Percentiles rank a stretch among this genome's conserved stretches.
phyloP scores from a whole-genome alignment of 805 yeast genomes.

The Zygosaccharomyces bailii region DNA sequence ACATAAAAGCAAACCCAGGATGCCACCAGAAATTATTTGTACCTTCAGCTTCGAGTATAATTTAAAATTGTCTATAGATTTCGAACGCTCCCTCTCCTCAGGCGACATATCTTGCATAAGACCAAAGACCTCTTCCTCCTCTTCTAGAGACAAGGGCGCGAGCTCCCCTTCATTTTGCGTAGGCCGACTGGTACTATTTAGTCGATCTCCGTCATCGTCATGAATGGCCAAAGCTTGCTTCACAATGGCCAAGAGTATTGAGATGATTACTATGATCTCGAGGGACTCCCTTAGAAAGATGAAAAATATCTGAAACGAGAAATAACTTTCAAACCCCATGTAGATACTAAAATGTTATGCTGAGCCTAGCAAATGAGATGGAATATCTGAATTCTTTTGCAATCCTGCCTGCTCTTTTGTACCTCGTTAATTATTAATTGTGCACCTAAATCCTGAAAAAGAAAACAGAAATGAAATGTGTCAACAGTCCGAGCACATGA shows the following conservation, averaged over 20 bases:
- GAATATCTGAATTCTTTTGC: too few species aligned
- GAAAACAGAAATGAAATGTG: not conserved
- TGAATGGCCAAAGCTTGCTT: slow-evolving; percentile 51
- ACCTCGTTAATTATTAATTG: not conserved
- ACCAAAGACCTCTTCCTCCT: slow-evolving; percentile 33
- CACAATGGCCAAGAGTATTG: slow-evolving; percentile 68
- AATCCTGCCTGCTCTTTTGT: too few species aligned
- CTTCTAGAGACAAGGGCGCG: slow-evolving; percentile 22
- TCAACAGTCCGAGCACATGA: slow-evolving; percentile 1
- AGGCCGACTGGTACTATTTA: not conserved
- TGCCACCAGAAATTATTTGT: slow-evolving; percentile 83
- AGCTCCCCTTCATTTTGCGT: slow-evolving; percentile 8
- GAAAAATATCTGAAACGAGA: slow-evolving; percentile 71
- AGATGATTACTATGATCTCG: slow-evolving; percentile 72
- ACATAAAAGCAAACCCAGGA: slow-evolving; percentile 66
- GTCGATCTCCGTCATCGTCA: slow-evolving; percentile 33
- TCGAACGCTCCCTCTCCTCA: slow-evolving; percentile 16
- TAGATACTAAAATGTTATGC: not conserved
- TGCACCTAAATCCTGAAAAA: slow-evolving; percentile 7
- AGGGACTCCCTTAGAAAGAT: slow-evolving; percentile 70
- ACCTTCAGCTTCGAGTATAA: slow-evolving; percentile 47
- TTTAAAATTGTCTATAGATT: slow-evolving; percentile 30
- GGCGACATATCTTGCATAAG: slow-evolving; percentile 11
- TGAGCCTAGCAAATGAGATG: too few species aligned
- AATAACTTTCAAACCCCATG: slow-evolving; percentile 44